Conservation (phyloP, 2,329 filamentous ascomycete species). For the Nigrospora sphaerica region DNA sequence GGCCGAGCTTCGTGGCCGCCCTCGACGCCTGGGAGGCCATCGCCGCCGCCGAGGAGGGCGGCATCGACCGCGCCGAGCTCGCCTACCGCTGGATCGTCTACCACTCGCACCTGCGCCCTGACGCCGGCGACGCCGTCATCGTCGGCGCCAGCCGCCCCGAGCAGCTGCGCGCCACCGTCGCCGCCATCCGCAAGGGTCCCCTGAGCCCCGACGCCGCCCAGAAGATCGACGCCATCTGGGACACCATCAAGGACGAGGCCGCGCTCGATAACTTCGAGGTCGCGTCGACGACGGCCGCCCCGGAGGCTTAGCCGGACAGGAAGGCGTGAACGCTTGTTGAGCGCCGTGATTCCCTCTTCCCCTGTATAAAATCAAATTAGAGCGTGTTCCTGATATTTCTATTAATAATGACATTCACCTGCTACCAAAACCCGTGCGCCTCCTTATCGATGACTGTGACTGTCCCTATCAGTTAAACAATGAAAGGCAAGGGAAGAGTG, state of each 20-base stretch:
- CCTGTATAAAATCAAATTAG: too few species aligned
- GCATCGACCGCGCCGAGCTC: constrained; percentile 4
- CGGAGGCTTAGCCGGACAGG: too few species aligned
- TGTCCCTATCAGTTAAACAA: too few species aligned
- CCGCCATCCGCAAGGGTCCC: neutral
- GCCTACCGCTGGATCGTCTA: constrained; percentile 4
- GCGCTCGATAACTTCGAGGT: neutral
- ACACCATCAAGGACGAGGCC: neutral
- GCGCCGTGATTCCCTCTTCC: too few species aligned
- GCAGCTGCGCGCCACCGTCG: constrained; percentile 1
- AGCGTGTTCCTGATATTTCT: too few species aligned
- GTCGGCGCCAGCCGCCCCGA: constrained; percentile 1
- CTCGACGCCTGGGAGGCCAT: constrained; percentile 2
- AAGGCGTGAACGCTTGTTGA: too few species aligned
- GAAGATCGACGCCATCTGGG: neutral
- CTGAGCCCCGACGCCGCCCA: neutral
- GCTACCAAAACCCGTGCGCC: too few species aligned
- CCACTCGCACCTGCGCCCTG: neutral
- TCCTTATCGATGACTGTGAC: too few species aligned
- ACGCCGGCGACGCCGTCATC: constrained; percentile 2
- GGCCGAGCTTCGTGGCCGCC: constrained; percentile 4
- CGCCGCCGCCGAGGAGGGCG: neutral
- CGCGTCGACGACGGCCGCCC: too few species aligned
- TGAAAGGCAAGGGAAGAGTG: too few species aligned
- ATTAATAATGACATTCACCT: too few species aligned